Conservation (phyloP, 2,329 filamentous ascomycete species). For the Venturia effusa region DNA sequence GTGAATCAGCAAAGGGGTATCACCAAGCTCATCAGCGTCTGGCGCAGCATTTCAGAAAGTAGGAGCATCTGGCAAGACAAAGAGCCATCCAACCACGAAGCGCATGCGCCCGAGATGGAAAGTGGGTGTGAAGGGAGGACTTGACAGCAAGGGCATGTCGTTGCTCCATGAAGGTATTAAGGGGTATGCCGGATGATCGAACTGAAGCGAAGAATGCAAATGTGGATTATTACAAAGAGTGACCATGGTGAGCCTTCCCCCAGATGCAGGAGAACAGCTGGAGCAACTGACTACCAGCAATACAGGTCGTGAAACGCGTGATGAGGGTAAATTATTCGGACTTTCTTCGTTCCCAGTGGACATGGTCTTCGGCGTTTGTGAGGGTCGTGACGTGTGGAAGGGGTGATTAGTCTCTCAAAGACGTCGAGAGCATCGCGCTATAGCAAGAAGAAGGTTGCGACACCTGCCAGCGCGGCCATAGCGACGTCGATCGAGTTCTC, state of each 20-base stretch:
- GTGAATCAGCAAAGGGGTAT: conserved; percentile 1
- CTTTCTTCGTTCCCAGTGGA: not conserved
- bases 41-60: not conserved
- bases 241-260: not conserved
- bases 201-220: not conserved
- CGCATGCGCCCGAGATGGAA: not conserved
- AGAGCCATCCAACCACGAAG: not conserved
- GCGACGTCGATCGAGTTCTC: not conserved
- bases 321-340: not conserved
- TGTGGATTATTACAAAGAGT: not conserved
- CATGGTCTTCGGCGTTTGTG: not conserved
- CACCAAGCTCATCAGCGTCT: conserved; percentile 5
- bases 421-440: not conserved
- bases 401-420: not conserved
- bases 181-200: not conserved
- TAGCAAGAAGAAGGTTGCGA: not conserved
- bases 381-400: not conserved
- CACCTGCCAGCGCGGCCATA: conserved; percentile 1
- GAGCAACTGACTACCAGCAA: not conserved
- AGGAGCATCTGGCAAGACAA: not conserved
- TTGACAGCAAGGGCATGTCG: conserved; percentile 5
- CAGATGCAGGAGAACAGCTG: not conserved
- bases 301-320: conserved; percentile 2
- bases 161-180: not conserved
- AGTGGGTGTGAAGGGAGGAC: not conserved